Conservation (phyloP, 345 rosid genomes). For the Diplotaxis tenuifolia region DNA sequence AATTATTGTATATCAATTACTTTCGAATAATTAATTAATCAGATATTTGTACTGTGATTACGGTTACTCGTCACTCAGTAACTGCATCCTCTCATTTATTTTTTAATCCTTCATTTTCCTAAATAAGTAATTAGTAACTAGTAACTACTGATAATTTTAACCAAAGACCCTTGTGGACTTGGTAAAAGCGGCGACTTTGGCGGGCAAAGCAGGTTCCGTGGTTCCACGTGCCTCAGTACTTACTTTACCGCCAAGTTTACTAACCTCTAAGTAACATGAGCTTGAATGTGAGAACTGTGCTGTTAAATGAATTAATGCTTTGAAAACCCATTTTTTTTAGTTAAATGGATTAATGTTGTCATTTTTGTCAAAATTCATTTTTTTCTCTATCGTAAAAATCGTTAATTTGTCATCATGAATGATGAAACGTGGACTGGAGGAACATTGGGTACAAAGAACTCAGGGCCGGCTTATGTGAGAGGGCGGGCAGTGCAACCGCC, state of each 20-base stretch:
- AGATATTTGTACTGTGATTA: not conserved
- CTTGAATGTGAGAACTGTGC: not conserved
- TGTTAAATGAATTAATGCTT: not conserved
- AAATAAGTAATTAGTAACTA: not conserved
- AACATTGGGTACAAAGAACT: too few relatives aligned
- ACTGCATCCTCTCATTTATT: constrained; percentile 8
- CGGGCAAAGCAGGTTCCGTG: constrained; percentile 17
- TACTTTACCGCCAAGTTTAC: constrained; percentile 32
- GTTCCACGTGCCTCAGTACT: constrained; percentile 13
- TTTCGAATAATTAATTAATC: not conserved
- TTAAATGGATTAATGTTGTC: too few relatives aligned
- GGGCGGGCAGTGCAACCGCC: too few relatives aligned
- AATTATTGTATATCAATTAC: not conserved
- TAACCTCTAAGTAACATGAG: not conserved
- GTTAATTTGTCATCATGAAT: too few relatives aligned
- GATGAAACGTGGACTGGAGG: too few relatives aligned
- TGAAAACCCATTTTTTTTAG: not conserved
- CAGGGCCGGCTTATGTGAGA: too few relatives aligned
- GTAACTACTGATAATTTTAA: too few relatives aligned
- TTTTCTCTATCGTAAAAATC: too few relatives aligned
- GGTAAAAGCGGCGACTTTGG: constrained; percentile 33
- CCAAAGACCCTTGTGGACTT: not conserved
- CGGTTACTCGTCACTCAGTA: constrained; percentile 21
- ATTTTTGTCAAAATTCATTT: too few relatives aligned
- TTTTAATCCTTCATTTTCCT: not conserved